Evolutionary conservation across 1,284 basidiomycete genomes (phyloP), one percentile per base, ranked within the genome.

Genomic region (Afroboletus lepidellus): DNA sequence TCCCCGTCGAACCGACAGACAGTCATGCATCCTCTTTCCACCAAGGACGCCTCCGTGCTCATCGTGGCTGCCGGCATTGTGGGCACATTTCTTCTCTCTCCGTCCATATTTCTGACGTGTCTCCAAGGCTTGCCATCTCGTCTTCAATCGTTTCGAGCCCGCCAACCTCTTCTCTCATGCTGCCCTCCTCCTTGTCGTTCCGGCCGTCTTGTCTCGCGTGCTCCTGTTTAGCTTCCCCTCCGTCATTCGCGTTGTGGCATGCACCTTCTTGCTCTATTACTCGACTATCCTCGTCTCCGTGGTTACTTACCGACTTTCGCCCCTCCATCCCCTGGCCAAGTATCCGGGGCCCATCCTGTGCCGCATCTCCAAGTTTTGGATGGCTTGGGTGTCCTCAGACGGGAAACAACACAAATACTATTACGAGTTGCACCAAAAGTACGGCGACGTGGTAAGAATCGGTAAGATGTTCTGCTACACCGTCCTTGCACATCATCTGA

Each of bases 381-480:
- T 72, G 59, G 60, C 61, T 9, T 71, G 69, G 64, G 54, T 69
- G 4, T 71, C 65, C 1, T 57, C 53, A 0, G 36, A 55, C 30
- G 69, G 69, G 24, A 71, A 70, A 39, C 69, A 70, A 20, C 70
- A 73, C 46, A 56, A 56, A n/a, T 72, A 70, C 48, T 71, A 70
- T 46, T 48, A 54, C 9, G 50, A 48, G 20, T 43, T 71, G 20
- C 69, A 71, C 46, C 56, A 61, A 18, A 65, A 56, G 32, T 73
- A 73, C 18, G 69, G 69, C 11, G 71, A 72, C 46, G 60, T 74
- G 8, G 72, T 72, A 36, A 61, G 71, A 54, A 68, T 72, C 37
- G 71, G 71, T 71, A 48, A 46, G 59, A 25, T 20, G 20, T 43
- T 29, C 42, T 29, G 6, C 5, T 34, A 13, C n/a, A 9, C 48